Conservation (phyloP, 306 rosid species). For the Mucuna pruriens region DNA sequence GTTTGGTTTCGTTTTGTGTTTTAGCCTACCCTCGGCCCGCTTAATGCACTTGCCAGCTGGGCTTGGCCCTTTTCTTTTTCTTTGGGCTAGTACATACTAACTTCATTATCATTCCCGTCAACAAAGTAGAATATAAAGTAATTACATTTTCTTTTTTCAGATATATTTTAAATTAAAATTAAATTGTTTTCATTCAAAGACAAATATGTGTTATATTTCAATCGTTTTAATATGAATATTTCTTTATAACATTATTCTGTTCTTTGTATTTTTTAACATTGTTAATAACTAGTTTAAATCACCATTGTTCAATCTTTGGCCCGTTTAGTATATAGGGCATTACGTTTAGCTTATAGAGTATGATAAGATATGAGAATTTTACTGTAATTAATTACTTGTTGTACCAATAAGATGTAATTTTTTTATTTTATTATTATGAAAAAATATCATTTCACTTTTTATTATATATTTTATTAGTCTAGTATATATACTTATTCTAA, state of each 20-base stretch:
- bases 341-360: no score
- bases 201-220: neutral
- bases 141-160: neutral
- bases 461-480: no score
- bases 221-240: neutral
- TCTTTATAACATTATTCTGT: neutral
- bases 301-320: no score
- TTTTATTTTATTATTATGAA: no score
- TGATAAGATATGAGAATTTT: no score
- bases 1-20: neutral
- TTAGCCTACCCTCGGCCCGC: neutral
- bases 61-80: neutral
- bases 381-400: no score
- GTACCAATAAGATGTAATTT: no score
- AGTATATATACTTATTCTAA: no score
- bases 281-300: neutral
- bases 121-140: neutral
- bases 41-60: neutral
- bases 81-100: no score
- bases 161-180: neutral
- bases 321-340: no score
- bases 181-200: neutral
- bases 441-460: no score
- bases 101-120: neutral
- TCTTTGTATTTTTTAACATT: neutral